Conservation (phyloP, 345 rosid species). For the Dipteronia dyeriana region DNA sequence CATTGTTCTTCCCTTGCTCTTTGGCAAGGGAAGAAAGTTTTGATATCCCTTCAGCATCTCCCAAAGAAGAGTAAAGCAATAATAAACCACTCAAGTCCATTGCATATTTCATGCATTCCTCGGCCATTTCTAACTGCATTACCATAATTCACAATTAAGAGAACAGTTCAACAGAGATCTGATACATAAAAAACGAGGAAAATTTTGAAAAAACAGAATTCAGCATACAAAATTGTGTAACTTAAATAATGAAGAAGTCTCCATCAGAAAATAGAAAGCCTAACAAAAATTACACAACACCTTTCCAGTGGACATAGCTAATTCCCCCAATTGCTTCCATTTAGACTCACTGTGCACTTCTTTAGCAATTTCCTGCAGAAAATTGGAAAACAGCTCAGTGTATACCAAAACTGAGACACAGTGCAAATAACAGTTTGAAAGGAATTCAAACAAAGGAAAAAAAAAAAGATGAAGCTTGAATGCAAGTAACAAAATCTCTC, state of each 20-base stretch:
- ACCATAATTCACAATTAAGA: conserved; percentile 22
- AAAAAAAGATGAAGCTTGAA: neutral
- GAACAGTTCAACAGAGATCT: neutral
- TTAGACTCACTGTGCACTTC: conserved; percentile 89
- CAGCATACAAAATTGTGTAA: neutral
- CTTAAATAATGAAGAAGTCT: neutral
- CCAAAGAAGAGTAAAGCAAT: conserved; percentile 91
- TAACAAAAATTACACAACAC: conserved; percentile 32
- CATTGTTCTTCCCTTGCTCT: conserved; percentile 98
- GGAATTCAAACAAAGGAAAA: conserved; percentile 5
- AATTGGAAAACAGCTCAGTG: conserved; percentile 5
- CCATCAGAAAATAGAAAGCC: neutral
- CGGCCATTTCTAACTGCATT: conserved; percentile 95
- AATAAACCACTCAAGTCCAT: conserved; percentile 96
- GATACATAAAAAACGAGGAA: neutral
- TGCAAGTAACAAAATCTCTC: neutral
- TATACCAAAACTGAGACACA: conserved; percentile 11
- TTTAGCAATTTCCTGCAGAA: conserved; percentile 74
- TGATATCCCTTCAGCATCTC: conserved; percentile 90
- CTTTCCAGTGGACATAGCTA: conserved; percentile 97
- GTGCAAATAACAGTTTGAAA: conserved; percentile 5
- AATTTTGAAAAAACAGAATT: neutral
- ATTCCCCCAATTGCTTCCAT: conserved; percentile 98
- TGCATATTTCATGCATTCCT: conserved; percentile 92
- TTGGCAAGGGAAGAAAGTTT: conserved; percentile 83